Evolutionary conservation across 805 yeast species (phyloP).

Genomic region (Cyberlindnera americana): DNA sequence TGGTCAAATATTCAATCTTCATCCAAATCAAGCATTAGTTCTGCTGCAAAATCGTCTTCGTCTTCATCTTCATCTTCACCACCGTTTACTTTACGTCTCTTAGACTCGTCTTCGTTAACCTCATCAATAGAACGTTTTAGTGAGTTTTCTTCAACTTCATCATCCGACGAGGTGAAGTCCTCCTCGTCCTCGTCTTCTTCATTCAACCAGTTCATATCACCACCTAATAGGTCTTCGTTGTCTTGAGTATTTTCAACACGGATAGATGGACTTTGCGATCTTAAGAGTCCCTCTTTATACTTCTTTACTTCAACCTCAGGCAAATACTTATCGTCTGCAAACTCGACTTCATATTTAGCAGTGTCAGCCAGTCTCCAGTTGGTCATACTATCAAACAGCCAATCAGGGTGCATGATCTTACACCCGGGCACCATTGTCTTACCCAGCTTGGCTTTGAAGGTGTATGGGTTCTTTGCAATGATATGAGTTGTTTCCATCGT

Average conservation of each 20-base stretch:
- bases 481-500: conserved; percentile 80
- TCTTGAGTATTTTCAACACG: background rate
- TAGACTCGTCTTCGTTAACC: conserved; percentile 23
- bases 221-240: conserved; percentile 29
- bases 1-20: no score
- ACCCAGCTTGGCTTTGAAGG: conserved; percentile 83
- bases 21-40: conserved; percentile 29
- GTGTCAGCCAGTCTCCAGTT: conserved; percentile 73
- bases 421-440: conserved; percentile 53
- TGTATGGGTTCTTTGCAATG: conserved; percentile 74
- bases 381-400: conserved; percentile 86
- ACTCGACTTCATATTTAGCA: conserved; percentile 53
- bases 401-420: conserved; percentile 83
- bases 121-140: conserved; percentile 17
- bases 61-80: conserved; percentile 26
- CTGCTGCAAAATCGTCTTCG: conserved; percentile 31
- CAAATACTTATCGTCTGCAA: conserved; percentile 44
- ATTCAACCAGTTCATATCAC: conserved; percentile 28
- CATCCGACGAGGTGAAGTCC: conserved; percentile 16
- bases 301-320: conserved; percentile 38
- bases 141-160: conserved; percentile 1
- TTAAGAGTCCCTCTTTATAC: conserved; percentile 27
- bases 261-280: background rate
- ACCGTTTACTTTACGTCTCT: conserved; percentile 27
- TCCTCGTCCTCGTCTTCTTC: conserved; percentile 46